phyloP scores from a whole-genome alignment of 345 rosid species.

The Hypericum androsaemum region DNA sequence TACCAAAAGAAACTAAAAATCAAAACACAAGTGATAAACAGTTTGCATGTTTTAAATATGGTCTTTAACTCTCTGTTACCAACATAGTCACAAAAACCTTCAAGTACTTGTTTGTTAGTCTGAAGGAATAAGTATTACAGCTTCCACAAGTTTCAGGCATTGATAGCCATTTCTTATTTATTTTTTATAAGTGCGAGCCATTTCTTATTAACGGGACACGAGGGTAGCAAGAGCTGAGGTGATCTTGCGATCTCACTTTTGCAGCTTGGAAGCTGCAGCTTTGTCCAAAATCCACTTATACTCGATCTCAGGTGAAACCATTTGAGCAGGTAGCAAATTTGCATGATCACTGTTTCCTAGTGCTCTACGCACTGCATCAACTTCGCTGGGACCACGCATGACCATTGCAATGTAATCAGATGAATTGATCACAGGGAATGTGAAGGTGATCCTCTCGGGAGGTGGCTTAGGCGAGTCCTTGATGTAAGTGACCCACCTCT shows the following conservation, averaged over 20 bases:
- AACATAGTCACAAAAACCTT: too few relatives aligned
- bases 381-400: constrained; percentile 61
- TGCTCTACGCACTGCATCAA: constrained; percentile 43
- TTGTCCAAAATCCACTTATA: constrained; percentile 79
- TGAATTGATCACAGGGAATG: constrained; percentile 81
- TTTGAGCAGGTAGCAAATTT: constrained; percentile 42
- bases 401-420: constrained; percentile 64
- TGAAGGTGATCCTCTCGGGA: constrained; percentile 69
- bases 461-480: constrained; percentile 86
- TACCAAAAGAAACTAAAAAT: too few relatives aligned
- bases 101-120: too few relatives aligned
- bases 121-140: too few relatives aligned
- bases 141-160: too few relatives aligned
- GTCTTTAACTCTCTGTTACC: too few relatives aligned
- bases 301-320: constrained; percentile 64
- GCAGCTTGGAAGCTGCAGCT: constrained; percentile 66
- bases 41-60: too few relatives aligned
- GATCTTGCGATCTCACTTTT: background rate
- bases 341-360: constrained; percentile 30
- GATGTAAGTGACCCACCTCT: constrained; percentile 69
- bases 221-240: background rate
- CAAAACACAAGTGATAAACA: too few relatives aligned
- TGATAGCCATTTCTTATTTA: too few relatives aligned
- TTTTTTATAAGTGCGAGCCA: too few relatives aligned
- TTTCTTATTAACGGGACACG: too few relatives aligned